phyloP scores from a whole-genome alignment of 352 stramenopile species.

The Phytophthora pistaciae region DNA sequence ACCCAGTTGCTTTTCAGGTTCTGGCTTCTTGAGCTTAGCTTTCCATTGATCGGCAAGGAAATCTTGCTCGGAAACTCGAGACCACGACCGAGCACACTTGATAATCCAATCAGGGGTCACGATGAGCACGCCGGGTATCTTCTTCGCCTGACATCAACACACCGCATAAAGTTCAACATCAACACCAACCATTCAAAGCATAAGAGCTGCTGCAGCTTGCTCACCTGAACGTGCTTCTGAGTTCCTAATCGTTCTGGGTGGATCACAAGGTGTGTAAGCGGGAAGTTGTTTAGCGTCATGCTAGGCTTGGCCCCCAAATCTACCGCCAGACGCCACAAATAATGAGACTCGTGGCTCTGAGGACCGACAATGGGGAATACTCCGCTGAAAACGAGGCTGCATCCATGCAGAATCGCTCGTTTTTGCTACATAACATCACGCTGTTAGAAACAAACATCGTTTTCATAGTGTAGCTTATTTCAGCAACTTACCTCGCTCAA shows the following conservation, averaged over 20 bases:
- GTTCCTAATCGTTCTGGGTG: constrained; percentile 82
- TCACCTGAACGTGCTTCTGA: constrained; percentile 81
- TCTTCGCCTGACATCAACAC: constrained; percentile 53
- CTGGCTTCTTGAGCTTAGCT: constrained; percentile 45
- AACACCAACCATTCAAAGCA: background rate
- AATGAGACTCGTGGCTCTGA: constrained; percentile 69
- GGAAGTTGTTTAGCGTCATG: constrained; percentile 77
- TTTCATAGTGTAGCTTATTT: background rate
- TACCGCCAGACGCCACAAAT: constrained; percentile 79
- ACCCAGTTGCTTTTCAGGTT: constrained; percentile 19
- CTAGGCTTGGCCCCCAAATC: constrained; percentile 77
- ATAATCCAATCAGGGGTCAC: constrained; percentile 87
- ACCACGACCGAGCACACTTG: constrained; percentile 80
- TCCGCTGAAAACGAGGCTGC: constrained; percentile 84
- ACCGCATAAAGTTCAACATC: constrained; percentile 4
- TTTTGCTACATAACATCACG: constrained; percentile 58
- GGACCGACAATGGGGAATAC: constrained; percentile 74
- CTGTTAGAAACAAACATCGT: constrained; percentile 1
- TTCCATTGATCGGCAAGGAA: constrained; percentile 79
- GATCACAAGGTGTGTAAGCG: constrained; percentile 87
- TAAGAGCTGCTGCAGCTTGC: background rate
- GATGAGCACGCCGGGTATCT: constrained; percentile 64
- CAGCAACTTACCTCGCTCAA: constrained; percentile 58
- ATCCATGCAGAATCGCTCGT: constrained; percentile 66
- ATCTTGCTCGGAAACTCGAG: constrained; percentile 61